Conservation (phyloP, 345 rosid species). For the Gossypium bickii region DNA sequence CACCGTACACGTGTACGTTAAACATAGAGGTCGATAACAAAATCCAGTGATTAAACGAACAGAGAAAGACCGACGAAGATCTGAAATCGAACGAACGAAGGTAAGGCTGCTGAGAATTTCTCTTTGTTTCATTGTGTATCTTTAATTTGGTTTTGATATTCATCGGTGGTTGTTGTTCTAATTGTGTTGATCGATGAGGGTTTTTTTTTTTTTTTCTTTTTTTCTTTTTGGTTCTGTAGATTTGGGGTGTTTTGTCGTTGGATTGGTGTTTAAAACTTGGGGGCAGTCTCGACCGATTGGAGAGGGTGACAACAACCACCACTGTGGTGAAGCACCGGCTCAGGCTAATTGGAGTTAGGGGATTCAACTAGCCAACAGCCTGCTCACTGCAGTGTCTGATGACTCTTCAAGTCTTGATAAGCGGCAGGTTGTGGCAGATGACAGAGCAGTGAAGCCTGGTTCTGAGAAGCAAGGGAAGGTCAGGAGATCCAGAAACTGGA, state of each 20-base stretch:
- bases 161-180: neutral
- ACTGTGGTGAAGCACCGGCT: conserved; percentile 23
- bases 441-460: conserved; percentile 40
- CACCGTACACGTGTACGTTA: conserved; percentile 47
- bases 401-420: conserved; percentile 33
- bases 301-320: conserved; percentile 4
- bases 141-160: neutral
- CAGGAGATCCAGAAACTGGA: conserved; percentile 28
- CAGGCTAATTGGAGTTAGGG: conserved; percentile 34
- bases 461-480: conserved; percentile 43
- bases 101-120: conserved; percentile 1
- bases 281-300: neutral
- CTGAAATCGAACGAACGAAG: conserved; percentile 26
- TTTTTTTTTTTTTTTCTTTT: too few relatives aligned
- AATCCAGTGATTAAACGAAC: neutral
- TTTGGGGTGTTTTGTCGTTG: neutral
- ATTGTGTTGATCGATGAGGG: neutral
- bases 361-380: conserved; percentile 31
- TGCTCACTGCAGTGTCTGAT: conserved; percentile 30
- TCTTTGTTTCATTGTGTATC: neutral
- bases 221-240: neutral
- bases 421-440: conserved; percentile 30
- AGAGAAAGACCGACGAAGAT: conserved; percentile 31
- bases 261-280: conserved; percentile 1
- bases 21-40: conserved; percentile 15